Conservation (phyloP, 2,329 filamentous ascomycete species). For the Sporothrix brasiliensis region DNA sequence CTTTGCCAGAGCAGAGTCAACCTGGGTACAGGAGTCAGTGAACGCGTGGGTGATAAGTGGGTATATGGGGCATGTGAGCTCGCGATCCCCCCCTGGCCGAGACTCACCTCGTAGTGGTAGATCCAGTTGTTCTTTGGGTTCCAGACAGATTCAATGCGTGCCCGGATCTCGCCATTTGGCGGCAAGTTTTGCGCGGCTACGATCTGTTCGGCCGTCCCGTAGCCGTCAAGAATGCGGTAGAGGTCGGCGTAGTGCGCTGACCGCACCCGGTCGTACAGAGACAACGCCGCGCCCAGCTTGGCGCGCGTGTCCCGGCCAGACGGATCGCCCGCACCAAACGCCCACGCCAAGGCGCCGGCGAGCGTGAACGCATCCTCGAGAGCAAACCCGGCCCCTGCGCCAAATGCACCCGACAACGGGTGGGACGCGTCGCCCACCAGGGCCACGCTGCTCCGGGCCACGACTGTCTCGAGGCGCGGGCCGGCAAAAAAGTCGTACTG, state of each 20-base stretch:
- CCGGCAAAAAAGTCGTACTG: constrained; percentile 32
- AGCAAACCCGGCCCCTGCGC: constrained; percentile 29
- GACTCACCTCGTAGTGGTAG: constrained; percentile 28
- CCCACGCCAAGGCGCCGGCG: constrained; percentile 24
- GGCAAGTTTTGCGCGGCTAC: background rate
- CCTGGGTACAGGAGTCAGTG: background rate
- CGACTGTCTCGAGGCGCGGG: constrained; percentile 18
- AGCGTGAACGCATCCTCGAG: constrained; percentile 28
- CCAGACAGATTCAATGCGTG: constrained; percentile 21
- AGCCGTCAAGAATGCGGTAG: constrained; percentile 26
- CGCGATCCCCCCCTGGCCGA: background rate
- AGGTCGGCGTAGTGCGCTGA: constrained; percentile 29
- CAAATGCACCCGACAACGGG: constrained; percentile 40
- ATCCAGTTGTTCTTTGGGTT: constrained; percentile 27
- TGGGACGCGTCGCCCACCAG: constrained; percentile 60
- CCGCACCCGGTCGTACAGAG: constrained; percentile 25
- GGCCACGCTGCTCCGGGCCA: constrained; percentile 45
- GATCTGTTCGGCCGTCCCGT: background rate
- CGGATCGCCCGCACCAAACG: background rate
- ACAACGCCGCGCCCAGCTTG: background rate
- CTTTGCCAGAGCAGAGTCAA: background rate
- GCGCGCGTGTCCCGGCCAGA: background rate
- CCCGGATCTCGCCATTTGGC: constrained; percentile 21
- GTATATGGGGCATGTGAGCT: no score
- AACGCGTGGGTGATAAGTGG: no score